phyloP scores from a whole-genome alignment of 352 stramenopile genomes.

The Phytophthora pini region DNA sequence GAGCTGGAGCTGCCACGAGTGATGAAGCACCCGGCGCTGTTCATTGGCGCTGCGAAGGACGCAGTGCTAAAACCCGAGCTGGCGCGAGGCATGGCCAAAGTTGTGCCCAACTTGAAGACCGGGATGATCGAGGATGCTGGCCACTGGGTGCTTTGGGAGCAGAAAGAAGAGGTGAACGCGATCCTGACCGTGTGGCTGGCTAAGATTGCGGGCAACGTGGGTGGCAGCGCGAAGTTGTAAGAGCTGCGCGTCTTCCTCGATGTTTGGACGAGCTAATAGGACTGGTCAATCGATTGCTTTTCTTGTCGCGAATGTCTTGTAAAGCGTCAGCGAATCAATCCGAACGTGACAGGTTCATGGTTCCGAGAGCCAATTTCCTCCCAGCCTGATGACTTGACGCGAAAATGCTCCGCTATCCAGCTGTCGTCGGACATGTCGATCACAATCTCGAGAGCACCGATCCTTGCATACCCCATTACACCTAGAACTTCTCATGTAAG shows the following conservation, averaged over 20 bases:
- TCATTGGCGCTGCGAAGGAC: constrained; percentile 51
- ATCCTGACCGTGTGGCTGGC: constrained; percentile 42
- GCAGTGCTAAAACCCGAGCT: constrained; percentile 54
- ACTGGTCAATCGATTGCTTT: constrained; percentile 39
- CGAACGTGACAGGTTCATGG: constrained; percentile 13
- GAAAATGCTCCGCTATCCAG: constrained; percentile 22
- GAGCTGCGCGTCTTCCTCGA: constrained; percentile 3
- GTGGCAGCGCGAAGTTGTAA: constrained; percentile 21
- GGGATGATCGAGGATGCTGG: constrained; percentile 40
- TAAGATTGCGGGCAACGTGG: constrained; percentile 18
- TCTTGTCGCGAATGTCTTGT: constrained; percentile 10
- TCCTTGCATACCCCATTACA: constrained; percentile 1
- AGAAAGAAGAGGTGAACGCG: constrained; percentile 50
- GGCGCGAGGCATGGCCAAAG: constrained; percentile 46
- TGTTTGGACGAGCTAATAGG: constrained; percentile 25
- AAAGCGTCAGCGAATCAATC: constrained; percentile 35
- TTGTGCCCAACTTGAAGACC: constrained; percentile 48
- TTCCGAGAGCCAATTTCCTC: constrained; percentile 1
- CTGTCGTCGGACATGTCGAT: constrained; percentile 18
- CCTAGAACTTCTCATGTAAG: too few species aligned
- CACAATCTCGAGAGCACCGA: constrained; percentile 19
- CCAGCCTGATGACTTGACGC: constrained; percentile 30
- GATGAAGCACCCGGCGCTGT: constrained; percentile 52
- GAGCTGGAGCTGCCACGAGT: constrained; percentile 34
- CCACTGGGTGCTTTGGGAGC: constrained; percentile 57